A percentile compares a stretch with the other conserved stretches of the same genome.
These are phyloP conservation scores for Isatis tinctoria DNA, from an alignment of 345 rosid species.

Conservation along the genomic window DNA sequence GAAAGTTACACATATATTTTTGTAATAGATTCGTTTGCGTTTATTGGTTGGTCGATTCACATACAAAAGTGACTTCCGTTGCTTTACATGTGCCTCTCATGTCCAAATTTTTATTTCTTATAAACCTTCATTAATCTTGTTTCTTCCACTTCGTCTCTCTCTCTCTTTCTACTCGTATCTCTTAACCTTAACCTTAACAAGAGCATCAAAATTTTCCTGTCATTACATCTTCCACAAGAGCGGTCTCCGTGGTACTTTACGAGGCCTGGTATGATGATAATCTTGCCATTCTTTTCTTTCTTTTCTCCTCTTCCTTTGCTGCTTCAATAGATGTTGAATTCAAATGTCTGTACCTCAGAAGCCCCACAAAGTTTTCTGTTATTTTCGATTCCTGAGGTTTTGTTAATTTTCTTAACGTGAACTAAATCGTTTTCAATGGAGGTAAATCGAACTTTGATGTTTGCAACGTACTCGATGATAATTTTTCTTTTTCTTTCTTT, in stretches of 20 bases:
- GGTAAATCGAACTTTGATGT: not conserved
- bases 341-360: no score
- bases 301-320: not conserved
- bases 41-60: conserved; percentile 15
- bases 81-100: conserved; percentile 35
- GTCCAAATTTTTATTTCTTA: conserved; percentile 9
- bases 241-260: not conserved
- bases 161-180: no score
- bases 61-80: conserved; percentile 11
- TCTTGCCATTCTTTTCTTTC: not conserved
- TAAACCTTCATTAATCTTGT: not conserved
- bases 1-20: conserved; percentile 20
- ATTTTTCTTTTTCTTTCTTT: no score
- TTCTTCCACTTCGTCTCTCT: conserved; percentile 17
- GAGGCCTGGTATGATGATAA: not conserved
- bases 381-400: not conserved
- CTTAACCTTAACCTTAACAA: not conserved
- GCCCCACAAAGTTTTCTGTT: not conserved
- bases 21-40: conserved; percentile 14
- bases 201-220: not conserved
- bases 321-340: not conserved
- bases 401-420: not conserved
- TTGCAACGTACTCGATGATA: no score
- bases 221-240: conserved; percentile 2
- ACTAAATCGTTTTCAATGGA: not conserved